Percentiles rank a stretch among this genome's conserved stretches.
These are phyloP conservation scores for Periconia sp. DNA, from an alignment of 2,329 filamentous ascomycete species.

Conservation along the genomic window DNA sequence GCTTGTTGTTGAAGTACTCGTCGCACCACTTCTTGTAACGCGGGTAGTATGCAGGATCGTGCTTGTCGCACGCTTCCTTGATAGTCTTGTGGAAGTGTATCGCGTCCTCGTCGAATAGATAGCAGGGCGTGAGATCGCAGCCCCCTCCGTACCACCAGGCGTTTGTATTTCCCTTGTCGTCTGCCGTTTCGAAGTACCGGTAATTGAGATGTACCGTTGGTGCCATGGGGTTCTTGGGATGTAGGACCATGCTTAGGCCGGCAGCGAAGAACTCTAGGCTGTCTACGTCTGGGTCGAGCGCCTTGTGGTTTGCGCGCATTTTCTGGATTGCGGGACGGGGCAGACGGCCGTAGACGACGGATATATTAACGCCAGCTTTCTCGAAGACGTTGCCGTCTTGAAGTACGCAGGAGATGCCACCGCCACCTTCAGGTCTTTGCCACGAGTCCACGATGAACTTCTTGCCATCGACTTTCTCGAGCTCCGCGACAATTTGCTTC, in stretches of 20 bases:
- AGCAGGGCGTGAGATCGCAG: conserved; percentile 89
- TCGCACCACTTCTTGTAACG: conserved; percentile 99
- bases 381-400: conserved; percentile 98
- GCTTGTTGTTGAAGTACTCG: conserved; percentile 94
- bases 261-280: conserved; percentile 94
- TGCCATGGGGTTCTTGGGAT: conserved; percentile 94
- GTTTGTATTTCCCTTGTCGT: conserved; percentile 78
- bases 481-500: conserved; percentile 79
- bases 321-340: conserved; percentile 78
- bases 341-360: conserved; percentile 90
- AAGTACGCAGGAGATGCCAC: conserved; percentile 91
- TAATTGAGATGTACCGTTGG: conserved; percentile 98
- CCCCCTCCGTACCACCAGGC: conserved; percentile 99
- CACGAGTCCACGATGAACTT: conserved; percentile 86
- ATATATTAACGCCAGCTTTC: conserved; percentile 95
- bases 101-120: conserved; percentile 96
- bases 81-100: conserved; percentile 95
- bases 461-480: conserved; percentile 83
- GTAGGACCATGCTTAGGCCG: conserved; percentile 89
- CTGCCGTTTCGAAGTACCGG: conserved; percentile 95
- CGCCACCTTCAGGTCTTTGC: conserved; percentile 85
- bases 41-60: conserved; percentile 90
- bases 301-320: conserved; percentile 95
- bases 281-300: conserved; percentile 77
- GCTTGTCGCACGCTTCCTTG: conserved; percentile 90